phyloP scores from a whole-genome alignment of 441 rosid genomes.

The Gossypium lobatum region DNA sequence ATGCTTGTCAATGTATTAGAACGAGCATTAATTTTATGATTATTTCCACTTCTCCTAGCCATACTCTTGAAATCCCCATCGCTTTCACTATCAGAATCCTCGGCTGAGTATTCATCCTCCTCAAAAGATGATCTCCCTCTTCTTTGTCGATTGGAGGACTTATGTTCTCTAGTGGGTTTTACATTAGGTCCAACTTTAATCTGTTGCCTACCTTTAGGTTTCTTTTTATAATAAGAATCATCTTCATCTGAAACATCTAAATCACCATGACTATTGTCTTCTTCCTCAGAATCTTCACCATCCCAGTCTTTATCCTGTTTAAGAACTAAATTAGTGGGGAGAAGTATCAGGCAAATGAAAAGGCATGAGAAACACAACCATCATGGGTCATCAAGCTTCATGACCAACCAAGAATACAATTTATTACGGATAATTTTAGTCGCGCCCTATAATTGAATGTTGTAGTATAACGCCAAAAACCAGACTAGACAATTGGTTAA shows the following conservation, averaged over 20 bases:
- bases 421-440: neutral
- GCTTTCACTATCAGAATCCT: constrained; percentile 64
- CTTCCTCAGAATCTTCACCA: constrained; percentile 73
- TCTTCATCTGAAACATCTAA: constrained; percentile 64
- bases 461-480: neutral
- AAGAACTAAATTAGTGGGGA: constrained; percentile 16
- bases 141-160: constrained; percentile 46
- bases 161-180: constrained; percentile 49
- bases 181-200: constrained; percentile 48
- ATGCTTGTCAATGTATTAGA: constrained; percentile 31
- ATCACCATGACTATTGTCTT: constrained; percentile 59
- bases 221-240: constrained; percentile 61
- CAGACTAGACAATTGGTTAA: neutral
- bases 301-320: constrained; percentile 74
- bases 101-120: constrained; percentile 68
- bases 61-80: constrained; percentile 58
- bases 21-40: constrained; percentile 58
- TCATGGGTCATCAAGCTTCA: neutral
- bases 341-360: neutral
- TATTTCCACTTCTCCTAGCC: constrained; percentile 56
- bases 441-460: neutral
- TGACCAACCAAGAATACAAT: constrained; percentile 1
- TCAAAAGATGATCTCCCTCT: constrained; percentile 65
- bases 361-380: neutral
- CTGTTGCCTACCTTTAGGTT: constrained; percentile 54